A percentile compares a stretch with the other conserved stretches of the same genome.
phyloP scores from a whole-genome alignment of 164 flowering plant genomes.

The Litsea cubeba region DNA sequence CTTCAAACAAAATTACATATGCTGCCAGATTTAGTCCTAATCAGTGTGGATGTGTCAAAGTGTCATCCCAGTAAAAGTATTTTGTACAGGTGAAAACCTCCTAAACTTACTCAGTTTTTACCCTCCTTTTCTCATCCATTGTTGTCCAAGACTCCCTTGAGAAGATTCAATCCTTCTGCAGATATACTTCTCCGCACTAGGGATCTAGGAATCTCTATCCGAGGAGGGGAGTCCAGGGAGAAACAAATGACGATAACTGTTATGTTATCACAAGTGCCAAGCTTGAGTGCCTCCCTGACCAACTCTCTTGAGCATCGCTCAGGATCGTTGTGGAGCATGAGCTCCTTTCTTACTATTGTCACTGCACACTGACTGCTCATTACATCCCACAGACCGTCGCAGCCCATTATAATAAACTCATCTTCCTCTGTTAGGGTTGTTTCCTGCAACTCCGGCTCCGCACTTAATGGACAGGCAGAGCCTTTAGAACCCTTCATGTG shows the following conservation, averaged over 20 bases:
- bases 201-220: slow-evolving; percentile 53
- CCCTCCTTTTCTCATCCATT: slow-evolving; percentile 12
- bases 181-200: slow-evolving; percentile 74
- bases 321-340: slow-evolving; percentile 90
- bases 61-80: background rate
- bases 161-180: slow-evolving; percentile 69
- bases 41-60: background rate
- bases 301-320: slow-evolving; percentile 76
- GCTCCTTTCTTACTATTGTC: slow-evolving; percentile 69
- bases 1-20: slow-evolving; percentile 1
- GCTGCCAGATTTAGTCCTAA: background rate
- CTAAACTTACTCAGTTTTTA: background rate
- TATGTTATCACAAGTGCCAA: slow-evolving; percentile 74
- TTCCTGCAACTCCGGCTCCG: slow-evolving; percentile 88
- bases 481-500: slow-evolving; percentile 94
- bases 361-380: slow-evolving; percentile 97
- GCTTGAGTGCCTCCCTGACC: slow-evolving; percentile 81
- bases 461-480: slow-evolving; percentile 68
- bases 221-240: slow-evolving; percentile 80
- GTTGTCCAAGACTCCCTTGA: slow-evolving; percentile 65
- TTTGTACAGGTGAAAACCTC: background rate
- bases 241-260: slow-evolving; percentile 85
- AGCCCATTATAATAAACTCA: slow-evolving; percentile 85
- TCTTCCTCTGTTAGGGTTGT: slow-evolving; percentile 64
- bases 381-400: slow-evolving; percentile 98